These are phyloP conservation scores for Diplodia corticola DNA, from an alignment of 2,329 filamentous ascomycete species.

Conservation along the genomic window DNA sequence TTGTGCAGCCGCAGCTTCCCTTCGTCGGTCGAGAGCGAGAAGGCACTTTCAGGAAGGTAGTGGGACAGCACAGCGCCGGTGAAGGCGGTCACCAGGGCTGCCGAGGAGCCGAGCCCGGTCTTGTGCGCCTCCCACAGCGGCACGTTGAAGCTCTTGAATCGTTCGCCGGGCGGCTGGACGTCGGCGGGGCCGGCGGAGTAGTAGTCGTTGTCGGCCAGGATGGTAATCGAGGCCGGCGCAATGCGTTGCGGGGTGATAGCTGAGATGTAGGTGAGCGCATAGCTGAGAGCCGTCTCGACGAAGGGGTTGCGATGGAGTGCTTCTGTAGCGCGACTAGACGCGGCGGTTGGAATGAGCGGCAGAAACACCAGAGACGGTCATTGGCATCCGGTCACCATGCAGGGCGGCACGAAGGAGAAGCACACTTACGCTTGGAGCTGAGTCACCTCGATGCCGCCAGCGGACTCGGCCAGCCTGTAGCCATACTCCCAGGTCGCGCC, in stretches of 20 bases:
- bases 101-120: slow-evolving; percentile 92
- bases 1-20: slow-evolving; percentile 75
- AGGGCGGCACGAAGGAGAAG: not conserved
- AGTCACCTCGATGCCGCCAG: slow-evolving; percentile 78
- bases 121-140: slow-evolving; percentile 81
- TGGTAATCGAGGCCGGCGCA: slow-evolving; percentile 74
- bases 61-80: slow-evolving; percentile 75
- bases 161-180: slow-evolving; percentile 35
- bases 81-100: slow-evolving; percentile 86
- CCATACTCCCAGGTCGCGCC: slow-evolving; percentile 87
- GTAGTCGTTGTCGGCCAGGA: slow-evolving; percentile 94
- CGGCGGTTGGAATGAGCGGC: slow-evolving; percentile 21
- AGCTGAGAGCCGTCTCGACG: slow-evolving; percentile 86
- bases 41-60: slow-evolving; percentile 61
- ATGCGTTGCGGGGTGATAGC: slow-evolving; percentile 49
- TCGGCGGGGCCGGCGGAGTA: slow-evolving; percentile 63
- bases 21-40: slow-evolving; percentile 57
- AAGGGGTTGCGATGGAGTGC: slow-evolving; percentile 71
- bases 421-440: slow-evolving; percentile 75
- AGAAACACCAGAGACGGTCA: slow-evolving; percentile 14
- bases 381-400: slow-evolving; percentile 6
- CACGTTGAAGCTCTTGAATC: slow-evolving; percentile 77
- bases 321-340: slow-evolving; percentile 26
- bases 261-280: slow-evolving; percentile 79
- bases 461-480: slow-evolving; percentile 67